A percentile compares a stretch with the other conserved stretches of the same genome.
phyloP scores from a whole-genome alignment of 75 land plant species.

The Selaginella moellendorffii region DNA sequence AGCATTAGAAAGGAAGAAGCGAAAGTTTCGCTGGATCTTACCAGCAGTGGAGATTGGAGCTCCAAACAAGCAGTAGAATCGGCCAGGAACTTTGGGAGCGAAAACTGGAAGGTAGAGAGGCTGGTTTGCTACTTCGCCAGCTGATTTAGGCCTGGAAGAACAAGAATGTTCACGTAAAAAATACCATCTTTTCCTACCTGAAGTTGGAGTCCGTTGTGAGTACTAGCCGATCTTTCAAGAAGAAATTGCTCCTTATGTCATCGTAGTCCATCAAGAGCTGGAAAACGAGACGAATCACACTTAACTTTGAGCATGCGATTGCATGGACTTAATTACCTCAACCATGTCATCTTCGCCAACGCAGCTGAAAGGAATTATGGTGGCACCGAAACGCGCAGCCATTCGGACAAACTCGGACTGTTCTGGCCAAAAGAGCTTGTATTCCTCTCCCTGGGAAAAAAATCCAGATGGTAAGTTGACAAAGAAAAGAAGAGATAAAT shows the following conservation, averaged over 20 bases:
- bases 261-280: conserved; percentile 72
- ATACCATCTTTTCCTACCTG: neutral
- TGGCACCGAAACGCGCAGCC: conserved; percentile 87
- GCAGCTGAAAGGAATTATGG: conserved; percentile 74
- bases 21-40: neutral
- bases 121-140: neutral
- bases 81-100: conserved; percentile 27
- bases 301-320: neutral
- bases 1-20: neutral
- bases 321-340: conserved; percentile 31
- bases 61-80: conserved; percentile 70
- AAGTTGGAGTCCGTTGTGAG: conserved; percentile 10
- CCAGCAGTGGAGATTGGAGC: conserved; percentile 59
- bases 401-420: conserved; percentile 91
- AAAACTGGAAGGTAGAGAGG: neutral
- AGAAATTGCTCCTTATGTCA: conserved; percentile 46
- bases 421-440: conserved; percentile 86
- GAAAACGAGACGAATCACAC: neutral
- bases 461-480: too few species aligned
- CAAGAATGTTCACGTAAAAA: neutral
- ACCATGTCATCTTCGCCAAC: conserved; percentile 92
- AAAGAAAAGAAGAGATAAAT: too few species aligned
- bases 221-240: conserved; percentile 13
- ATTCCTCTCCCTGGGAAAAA: conserved; percentile 75
- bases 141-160: neutral